Evolutionary conservation across 176 grass and related monocot genomes (phyloP).

Genomic region (Carex parvula): DNA sequence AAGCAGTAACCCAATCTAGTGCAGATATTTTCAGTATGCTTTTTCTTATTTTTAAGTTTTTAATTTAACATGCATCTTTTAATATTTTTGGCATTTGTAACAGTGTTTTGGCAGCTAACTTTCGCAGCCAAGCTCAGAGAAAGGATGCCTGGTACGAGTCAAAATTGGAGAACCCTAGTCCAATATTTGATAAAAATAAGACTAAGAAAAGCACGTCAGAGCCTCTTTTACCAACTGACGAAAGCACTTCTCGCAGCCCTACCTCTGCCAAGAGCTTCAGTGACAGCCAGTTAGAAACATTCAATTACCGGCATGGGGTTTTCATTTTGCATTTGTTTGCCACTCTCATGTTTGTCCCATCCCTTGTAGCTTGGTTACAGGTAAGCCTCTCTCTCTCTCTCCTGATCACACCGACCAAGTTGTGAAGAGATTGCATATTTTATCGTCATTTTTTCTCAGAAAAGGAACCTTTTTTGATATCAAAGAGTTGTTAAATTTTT

Average conservation of each 20-base stretch:
- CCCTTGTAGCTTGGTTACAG: conserved; percentile 91
- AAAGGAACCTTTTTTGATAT: not conserved
- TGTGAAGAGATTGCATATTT: not conserved
- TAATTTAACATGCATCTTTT: not conserved
- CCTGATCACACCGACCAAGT: not conserved
- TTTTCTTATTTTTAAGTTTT: not conserved
- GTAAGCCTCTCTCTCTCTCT: conserved; percentile 23
- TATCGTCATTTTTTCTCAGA: not conserved
- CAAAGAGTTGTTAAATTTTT: not conserved
- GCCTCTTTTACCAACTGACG: conserved; percentile 59
- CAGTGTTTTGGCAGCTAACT: conserved; percentile 85
- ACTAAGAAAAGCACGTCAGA: conserved; percentile 42
- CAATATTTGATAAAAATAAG: conserved; percentile 42
- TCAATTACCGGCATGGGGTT: conserved; percentile 66
- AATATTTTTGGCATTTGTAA: conserved; percentile 26
- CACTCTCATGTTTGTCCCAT: conserved; percentile 81
- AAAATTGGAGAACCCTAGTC: conserved; percentile 40
- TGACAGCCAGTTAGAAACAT: conserved; percentile 81
- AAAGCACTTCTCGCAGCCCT: conserved; percentile 45
- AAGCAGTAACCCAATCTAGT: not conserved
- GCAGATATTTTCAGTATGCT: not conserved
- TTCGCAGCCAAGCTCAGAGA: conserved; percentile 67
- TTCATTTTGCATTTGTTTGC: conserved; percentile 83
- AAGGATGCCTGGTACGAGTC: conserved; percentile 44
- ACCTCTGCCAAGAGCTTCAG: conserved; percentile 71